These are phyloP conservation scores for Scleroderma bovista DNA, from an alignment of 768 basidiomycete species.

Conservation along the genomic window DNA sequence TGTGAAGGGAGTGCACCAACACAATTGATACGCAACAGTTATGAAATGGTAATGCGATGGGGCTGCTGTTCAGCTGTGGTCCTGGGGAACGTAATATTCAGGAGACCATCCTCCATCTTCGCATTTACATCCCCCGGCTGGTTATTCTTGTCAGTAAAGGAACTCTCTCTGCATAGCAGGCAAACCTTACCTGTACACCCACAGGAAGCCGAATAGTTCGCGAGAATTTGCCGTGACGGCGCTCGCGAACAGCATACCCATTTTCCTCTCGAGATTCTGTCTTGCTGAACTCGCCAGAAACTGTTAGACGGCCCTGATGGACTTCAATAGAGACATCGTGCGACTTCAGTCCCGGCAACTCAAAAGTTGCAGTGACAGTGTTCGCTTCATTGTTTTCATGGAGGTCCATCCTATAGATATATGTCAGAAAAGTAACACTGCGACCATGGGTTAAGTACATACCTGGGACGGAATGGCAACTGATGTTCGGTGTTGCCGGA, in stretches of 20 bases:
- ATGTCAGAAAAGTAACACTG: background rate
- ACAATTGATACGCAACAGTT: slow-evolving; percentile 1
- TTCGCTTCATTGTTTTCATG: slow-evolving; percentile 46
- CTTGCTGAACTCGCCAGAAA: slow-evolving; percentile 44
- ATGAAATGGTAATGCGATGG: slow-evolving; percentile 36
- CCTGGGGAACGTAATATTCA: slow-evolving; percentile 52
- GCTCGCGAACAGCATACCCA: slow-evolving; percentile 37
- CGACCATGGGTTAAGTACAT: background rate
- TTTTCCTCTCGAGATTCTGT: slow-evolving; percentile 30
- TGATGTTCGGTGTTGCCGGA: slow-evolving; percentile 5
- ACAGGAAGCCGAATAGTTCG: slow-evolving; percentile 43
- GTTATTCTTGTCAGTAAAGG: background rate
- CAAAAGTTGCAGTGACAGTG: slow-evolving; percentile 49
- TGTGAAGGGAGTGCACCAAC: no score
- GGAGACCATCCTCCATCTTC: slow-evolving; percentile 45
- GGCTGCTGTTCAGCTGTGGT: slow-evolving; percentile 35
- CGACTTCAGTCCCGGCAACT: slow-evolving; percentile 50
- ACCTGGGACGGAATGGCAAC: slow-evolving; percentile 28
- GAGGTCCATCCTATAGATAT: slow-evolving; percentile 45
- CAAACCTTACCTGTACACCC: slow-evolving; percentile 40
- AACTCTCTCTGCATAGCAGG: no score
- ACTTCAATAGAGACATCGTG: slow-evolving; percentile 50
- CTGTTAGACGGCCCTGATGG: slow-evolving; percentile 41
- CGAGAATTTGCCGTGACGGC: slow-evolving; percentile 44
- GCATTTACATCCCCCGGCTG: slow-evolving; percentile 36